Evolutionary conservation across 345 rosid species (phyloP), one percentile per base, ranked within the genome.

Genomic region (Ceriops zippeliana): DNA sequence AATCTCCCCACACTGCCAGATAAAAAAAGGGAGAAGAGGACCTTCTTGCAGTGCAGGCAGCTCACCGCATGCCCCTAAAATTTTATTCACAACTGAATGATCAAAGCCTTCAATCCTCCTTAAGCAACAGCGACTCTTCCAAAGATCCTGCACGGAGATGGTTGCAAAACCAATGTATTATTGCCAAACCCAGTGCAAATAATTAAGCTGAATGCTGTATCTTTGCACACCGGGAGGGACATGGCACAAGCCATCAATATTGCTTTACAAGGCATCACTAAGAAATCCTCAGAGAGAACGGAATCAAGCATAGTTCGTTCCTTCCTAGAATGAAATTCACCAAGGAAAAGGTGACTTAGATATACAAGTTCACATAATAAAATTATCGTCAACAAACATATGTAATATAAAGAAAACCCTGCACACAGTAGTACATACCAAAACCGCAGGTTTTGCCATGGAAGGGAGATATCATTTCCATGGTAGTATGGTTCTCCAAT

Each of bases 371-470:
- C 16, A 42, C 19, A 13, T 13, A 2, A 42, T 42, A 42, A 42
- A 42, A 56, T 21, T 24, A 27, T 21, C 0, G 17, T 56, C 28
- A 56, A 56, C 59, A 56, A 56, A 27, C 7, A 56, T 22, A 4
- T 3, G 19, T 5, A 24, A 1, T 24, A 10, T 24, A 13, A 24
- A 27, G 28, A 13, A 49, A 58, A 58, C 6, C 1, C 17, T 35
- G 56, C 19, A 58, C 27, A 31, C 51, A 60, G 47, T 37, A 61
- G 19, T 61, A 75, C 66, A 20, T 82, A 95, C 99, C 99, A 95
- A 80, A 95, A 95, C 42, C 96, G 93, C 65, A 95, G 87, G 80
- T 87, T 87, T 68, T 89, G 89, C 96, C 99, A 95, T 2, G 96
- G 99, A 76, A 95, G 96, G 78, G 78, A 79, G 75, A 85, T 85